These are phyloP conservation scores for Lactarius akahatsu DNA, from an alignment of 768 basidiomycete genomes.

Conservation along the genomic window DNA sequence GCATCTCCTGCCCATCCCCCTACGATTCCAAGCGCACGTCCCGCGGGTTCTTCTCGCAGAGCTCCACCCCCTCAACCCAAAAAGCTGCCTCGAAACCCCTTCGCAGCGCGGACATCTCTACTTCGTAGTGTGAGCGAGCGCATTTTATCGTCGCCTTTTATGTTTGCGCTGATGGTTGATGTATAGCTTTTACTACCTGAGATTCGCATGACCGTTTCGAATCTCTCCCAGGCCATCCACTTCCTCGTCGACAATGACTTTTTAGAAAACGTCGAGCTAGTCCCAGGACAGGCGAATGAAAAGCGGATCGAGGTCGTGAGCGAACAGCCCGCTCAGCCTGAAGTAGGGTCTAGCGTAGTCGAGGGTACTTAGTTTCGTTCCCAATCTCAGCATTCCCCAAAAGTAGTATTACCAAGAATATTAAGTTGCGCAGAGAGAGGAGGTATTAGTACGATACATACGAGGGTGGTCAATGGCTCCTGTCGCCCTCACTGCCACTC, in stretches of 20 bases:
- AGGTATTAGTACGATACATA: conserved; percentile 6
- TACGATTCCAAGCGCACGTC: conserved; percentile 12
- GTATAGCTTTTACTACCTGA: conserved; percentile 76
- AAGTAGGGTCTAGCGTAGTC: background rate
- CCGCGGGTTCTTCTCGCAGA: conserved; percentile 30
- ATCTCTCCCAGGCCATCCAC: conserved; percentile 87
- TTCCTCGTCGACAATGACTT: conserved; percentile 92
- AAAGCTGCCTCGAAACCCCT: conserved; percentile 58
- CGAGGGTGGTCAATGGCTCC: background rate
- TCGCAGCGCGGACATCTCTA: conserved; percentile 64
- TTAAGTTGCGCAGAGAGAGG: conserved; percentile 14
- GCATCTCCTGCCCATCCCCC: background rate
- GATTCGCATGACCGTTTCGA: conserved; percentile 84
- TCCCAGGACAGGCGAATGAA: conserved; percentile 70
- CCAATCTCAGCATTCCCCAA: background rate
- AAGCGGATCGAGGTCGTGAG: conserved; percentile 61
- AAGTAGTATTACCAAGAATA: conserved; percentile 2
- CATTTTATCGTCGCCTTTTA: conserved; percentile 20
- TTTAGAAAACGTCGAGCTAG: conserved; percentile 73
- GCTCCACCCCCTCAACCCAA: conserved; percentile 44
- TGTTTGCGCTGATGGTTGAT: background rate
- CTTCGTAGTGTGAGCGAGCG: conserved; percentile 70
- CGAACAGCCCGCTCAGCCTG: conserved; percentile 28
- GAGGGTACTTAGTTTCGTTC: background rate
- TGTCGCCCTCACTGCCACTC: conserved; percentile 35